phyloP scores from a whole-genome alignment of 176 grass and related monocot species.

The Eremochloa ophiuroides region DNA sequence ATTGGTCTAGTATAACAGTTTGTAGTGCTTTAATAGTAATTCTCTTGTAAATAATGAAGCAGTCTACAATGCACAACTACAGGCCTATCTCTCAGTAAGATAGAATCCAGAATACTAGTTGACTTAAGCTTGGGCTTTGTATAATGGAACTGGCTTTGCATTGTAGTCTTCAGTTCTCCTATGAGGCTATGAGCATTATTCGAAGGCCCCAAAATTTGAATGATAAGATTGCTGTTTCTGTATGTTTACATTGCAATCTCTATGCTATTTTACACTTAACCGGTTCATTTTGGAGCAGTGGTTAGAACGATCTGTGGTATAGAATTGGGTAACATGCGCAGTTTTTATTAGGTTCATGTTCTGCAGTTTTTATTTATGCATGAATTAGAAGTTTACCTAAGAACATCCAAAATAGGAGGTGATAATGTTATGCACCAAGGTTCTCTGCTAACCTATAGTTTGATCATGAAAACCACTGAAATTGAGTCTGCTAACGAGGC shows the following conservation, averaged over 20 bases:
- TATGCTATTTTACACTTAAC: not conserved
- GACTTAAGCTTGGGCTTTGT: not conserved
- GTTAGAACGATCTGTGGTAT: not conserved
- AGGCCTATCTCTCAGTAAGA: not conserved
- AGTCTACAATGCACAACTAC: not conserved
- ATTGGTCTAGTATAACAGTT: not conserved
- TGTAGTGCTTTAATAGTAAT: not conserved
- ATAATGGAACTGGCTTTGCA: not conserved
- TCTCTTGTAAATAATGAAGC: not conserved
- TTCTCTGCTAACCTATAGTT: not conserved
- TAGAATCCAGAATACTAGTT: not conserved
- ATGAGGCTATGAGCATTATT: not conserved
- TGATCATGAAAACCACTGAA: not conserved
- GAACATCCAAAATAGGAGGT: not conserved
- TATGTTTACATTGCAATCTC: not conserved
- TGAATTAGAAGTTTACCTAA: not conserved
- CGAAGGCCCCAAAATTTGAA: not conserved
- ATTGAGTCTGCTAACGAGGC: not conserved
- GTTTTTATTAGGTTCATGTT: not conserved
- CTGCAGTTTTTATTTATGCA: not conserved
- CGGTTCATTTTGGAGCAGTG: not conserved
- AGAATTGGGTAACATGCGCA: not conserved
- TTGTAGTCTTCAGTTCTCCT: not conserved
- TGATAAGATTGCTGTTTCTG: not conserved
- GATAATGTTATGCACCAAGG: not conserved